These are phyloP conservation scores for Mangifera indica DNA, from an alignment of 345 rosid species.

Conservation along the genomic window DNA sequence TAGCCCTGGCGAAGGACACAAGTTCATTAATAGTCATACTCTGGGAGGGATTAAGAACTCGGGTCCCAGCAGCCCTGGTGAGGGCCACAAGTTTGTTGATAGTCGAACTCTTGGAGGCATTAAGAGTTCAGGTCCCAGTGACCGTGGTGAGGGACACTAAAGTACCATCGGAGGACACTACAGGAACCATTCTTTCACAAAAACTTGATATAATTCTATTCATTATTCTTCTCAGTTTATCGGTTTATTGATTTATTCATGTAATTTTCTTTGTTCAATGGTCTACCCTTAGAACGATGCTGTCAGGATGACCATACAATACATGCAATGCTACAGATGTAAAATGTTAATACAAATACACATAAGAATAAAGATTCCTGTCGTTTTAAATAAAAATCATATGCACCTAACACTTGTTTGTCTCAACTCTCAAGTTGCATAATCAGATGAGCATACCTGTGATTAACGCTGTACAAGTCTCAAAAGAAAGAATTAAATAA, in stretches of 20 bases:
- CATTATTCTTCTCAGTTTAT: background rate
- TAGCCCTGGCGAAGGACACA: constrained; percentile 38
- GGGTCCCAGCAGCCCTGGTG: constrained; percentile 32
- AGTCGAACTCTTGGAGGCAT: constrained; percentile 25
- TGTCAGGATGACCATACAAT: too few relatives aligned
- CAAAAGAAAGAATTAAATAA: too few relatives aligned
- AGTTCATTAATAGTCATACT: constrained; percentile 14
- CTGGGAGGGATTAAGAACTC: constrained; percentile 36
- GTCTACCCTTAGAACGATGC: too few relatives aligned
- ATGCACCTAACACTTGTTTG: too few relatives aligned
- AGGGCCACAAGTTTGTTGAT: constrained; percentile 37
- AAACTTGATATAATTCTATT: background rate
- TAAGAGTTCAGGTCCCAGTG: constrained; percentile 45
- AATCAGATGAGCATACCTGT: too few relatives aligned
- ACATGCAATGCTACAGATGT: too few relatives aligned
- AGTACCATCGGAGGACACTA: background rate
- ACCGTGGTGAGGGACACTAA: constrained; percentile 46
- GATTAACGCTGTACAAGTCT: too few relatives aligned
- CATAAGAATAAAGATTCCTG: too few relatives aligned
- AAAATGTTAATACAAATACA: too few relatives aligned
- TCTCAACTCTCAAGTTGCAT: too few relatives aligned
- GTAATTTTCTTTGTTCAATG: background rate
- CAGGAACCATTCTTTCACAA: background rate
- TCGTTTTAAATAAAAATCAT: too few relatives aligned
- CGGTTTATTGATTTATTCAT: background rate